phyloP scores from a whole-genome alignment of 345 rosid genomes.

The Dipteronia dyeriana region DNA sequence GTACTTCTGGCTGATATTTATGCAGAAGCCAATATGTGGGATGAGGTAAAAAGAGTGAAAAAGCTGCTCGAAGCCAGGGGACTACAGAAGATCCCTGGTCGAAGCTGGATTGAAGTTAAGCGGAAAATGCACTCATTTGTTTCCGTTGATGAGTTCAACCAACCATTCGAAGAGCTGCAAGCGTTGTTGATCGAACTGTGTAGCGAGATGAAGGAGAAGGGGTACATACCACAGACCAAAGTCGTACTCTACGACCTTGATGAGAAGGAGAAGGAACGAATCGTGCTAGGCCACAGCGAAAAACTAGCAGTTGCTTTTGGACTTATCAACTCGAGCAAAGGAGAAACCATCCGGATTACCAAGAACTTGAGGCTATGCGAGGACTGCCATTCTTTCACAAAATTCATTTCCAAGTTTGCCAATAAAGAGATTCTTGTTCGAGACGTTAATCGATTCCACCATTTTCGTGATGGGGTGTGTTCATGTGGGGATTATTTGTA shows the following conservation, averaged over 20 bases:
- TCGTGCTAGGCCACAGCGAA: conserved; percentile 83
- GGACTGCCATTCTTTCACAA: conserved; percentile 84
- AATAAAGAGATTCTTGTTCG: conserved; percentile 77
- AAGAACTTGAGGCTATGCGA: conserved; percentile 88
- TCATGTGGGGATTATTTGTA: conserved; percentile 92
- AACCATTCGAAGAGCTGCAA: conserved; percentile 67
- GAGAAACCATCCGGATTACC: conserved; percentile 73
- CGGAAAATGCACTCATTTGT: conserved; percentile 58
- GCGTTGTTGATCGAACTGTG: conserved; percentile 64
- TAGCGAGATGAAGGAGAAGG: conserved; percentile 80
- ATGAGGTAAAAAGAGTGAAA: conserved; percentile 67
- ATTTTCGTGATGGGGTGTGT: conserved; percentile 74
- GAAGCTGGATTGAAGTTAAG: conserved; percentile 77
- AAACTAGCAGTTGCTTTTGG: conserved; percentile 88
- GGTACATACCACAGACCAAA: conserved; percentile 76
- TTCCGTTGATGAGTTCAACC: conserved; percentile 73
- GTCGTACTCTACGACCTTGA: conserved; percentile 84
- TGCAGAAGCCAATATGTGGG: conserved; percentile 79
- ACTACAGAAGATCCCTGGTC: conserved; percentile 72
- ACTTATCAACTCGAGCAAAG: conserved; percentile 60
- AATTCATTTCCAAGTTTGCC: conserved; percentile 72
- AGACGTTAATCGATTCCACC: conserved; percentile 86
- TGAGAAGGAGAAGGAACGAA: conserved; percentile 69
- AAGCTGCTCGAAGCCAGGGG: conserved; percentile 57
- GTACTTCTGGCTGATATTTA: conserved; percentile 79